Evolutionary conservation across 352 stramenopile species (phyloP), one percentile per base, ranked within the genome.

Genomic region (Plasmopara muralis): DNA sequence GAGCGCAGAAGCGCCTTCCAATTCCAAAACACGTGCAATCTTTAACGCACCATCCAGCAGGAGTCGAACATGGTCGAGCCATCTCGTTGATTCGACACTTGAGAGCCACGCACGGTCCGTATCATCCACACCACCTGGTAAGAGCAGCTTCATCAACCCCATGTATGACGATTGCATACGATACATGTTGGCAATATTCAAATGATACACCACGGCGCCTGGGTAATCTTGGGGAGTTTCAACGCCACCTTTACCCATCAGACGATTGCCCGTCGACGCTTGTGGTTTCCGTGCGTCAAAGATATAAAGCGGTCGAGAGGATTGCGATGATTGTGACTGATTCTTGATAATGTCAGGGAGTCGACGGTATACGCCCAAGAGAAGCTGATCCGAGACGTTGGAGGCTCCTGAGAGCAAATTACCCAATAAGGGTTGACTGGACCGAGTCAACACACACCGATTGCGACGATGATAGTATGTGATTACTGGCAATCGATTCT

Each of bases 211-310:
- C 28, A 85, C 73, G 1, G 84, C 83, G 5, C 82, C 83, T 9
- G 68, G 66, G 37, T 93, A 93, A 52, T 94, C 79, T 53, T 89
- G 81, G 7, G 80, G 66, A 0, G 81, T 86, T 53, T 96, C 90
- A 3, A 97, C 90, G 18, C 79, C 87, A 38, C 90, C 90, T 64
- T 96, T 96, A 6, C 90, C 90, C 69, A 95, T 91, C 9, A 95
- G 67, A 6, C 83, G 69, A 55, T 97, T 97, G 10, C 82, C 90
- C 9, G 84, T 89, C 12, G 90, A 92, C 6, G 85, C 88, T 46
- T 97, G 86, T 13, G 86, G 75, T 53, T 93, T 93, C 18, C 90
- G 73, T 20, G 86, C 85, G 54, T 97, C 90, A 35, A 96, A 93
- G 38, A 97, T 97, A 61, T 91, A 91, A 30, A 91, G 80, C 9